Evolutionary conservation across 768 basidiomycete genomes (phyloP).

Genomic region (Cubamyces lactineus): DNA sequence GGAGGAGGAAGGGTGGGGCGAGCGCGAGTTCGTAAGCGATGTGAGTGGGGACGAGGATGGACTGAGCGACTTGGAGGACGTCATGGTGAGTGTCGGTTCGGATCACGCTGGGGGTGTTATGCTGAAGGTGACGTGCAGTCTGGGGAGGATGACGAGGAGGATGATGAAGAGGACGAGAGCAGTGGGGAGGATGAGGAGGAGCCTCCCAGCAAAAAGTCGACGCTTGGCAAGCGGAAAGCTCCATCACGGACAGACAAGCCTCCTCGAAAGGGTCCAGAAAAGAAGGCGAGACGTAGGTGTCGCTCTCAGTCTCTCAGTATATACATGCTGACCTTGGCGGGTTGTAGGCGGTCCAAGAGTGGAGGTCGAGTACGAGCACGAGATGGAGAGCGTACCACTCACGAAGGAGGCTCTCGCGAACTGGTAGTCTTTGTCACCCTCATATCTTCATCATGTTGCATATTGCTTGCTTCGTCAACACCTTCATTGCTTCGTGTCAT

Average conservation of each 20-base stretch:
- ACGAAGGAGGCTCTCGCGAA: conserved; percentile 34
- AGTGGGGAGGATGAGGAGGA: conserved; percentile 44
- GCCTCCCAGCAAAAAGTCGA: conserved; percentile 39
- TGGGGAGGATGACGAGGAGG: conserved; percentile 47
- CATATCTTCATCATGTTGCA: neutral
- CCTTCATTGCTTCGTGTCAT: conserved; percentile 3
- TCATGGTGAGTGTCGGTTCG: conserved; percentile 49
- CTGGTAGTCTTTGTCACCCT: conserved; percentile 26
- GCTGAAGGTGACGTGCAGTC: conserved; percentile 2
- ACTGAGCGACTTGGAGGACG: conserved; percentile 72
- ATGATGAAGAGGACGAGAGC: conserved; percentile 48
- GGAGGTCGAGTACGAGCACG: conserved; percentile 97
- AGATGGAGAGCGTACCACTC: conserved; percentile 60
- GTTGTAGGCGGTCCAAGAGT: conserved; percentile 72
- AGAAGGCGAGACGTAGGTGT: conserved; percentile 61
- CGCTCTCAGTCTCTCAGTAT: neutral
- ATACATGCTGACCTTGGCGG: neutral
- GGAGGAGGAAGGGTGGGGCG: conserved; percentile 60
- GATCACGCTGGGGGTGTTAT: neutral
- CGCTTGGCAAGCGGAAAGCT: conserved; percentile 72
- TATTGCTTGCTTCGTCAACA: neutral
- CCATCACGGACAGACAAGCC: conserved; percentile 44
- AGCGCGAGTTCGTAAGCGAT: conserved; percentile 81
- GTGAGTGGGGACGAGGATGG: conserved; percentile 67
- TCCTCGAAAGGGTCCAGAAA: conserved; percentile 57